Percentiles rank a stretch among this genome's conserved stretches.
phyloP scores from a whole-genome alignment of 2,329 filamentous ascomycete species.

The Monosporascus sp. region DNA sequence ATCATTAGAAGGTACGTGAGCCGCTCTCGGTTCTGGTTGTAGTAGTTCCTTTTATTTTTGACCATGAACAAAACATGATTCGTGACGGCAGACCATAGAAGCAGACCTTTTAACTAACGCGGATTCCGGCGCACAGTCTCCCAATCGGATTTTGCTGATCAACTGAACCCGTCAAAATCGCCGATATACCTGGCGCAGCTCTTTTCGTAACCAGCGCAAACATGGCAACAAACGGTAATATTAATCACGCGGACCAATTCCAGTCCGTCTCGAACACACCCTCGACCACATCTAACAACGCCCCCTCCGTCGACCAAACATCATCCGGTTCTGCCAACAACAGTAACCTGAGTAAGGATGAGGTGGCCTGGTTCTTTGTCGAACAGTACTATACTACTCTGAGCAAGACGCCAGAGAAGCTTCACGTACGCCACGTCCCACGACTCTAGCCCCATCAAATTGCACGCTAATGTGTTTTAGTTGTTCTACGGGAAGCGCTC shows the following conservation, averaged over 20 bases:
- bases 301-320: slow-evolving; percentile 25
- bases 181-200: not conserved
- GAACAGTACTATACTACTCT: slow-evolving; percentile 99
- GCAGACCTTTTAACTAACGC: no score
- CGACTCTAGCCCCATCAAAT: not conserved
- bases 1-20: not conserved
- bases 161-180: not conserved
- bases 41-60: no score
- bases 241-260: slow-evolving; percentile 38
- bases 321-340: slow-evolving; percentile 22
- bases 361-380: slow-evolving; percentile 99
- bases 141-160: not conserved
- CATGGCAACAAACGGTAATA: slow-evolving; percentile 56
- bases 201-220: slow-evolving; percentile 15
- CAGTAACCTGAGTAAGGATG: slow-evolving; percentile 68
- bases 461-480: slow-evolving; percentile 19
- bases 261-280: slow-evolving; percentile 28
- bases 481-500: slow-evolving; percentile 96
- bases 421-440: slow-evolving; percentile 55
- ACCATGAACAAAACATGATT: no score
- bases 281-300: slow-evolving; percentile 25
- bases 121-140: not conserved
- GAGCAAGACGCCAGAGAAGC: slow-evolving; percentile 89
- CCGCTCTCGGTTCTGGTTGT: no score
- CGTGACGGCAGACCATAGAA: no score